Conservation (phyloP, 169 alveolate genomes). For the Cryptosporidium meleagridis region DNA sequence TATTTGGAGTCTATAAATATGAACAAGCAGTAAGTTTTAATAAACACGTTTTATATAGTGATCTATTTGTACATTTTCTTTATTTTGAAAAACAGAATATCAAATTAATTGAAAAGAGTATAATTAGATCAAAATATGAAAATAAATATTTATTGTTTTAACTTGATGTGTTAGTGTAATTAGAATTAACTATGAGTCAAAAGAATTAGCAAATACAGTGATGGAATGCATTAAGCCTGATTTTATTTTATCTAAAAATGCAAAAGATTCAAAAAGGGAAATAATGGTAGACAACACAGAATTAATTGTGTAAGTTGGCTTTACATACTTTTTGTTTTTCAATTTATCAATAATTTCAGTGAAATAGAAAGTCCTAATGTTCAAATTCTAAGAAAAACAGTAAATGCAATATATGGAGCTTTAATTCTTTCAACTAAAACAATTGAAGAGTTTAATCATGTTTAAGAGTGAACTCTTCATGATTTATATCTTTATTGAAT, state of each 20-base stretch:
- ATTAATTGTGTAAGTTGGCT: constrained; percentile 33
- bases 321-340: neutral
- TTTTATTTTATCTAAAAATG: neutral
- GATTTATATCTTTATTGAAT: neutral
- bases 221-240: constrained; percentile 60
- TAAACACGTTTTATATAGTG: neutral
- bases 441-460: constrained; percentile 5
- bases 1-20: neutral
- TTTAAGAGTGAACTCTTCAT: neutral
- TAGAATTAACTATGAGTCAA: constrained; percentile 8
- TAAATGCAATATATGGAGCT: constrained; percentile 34
- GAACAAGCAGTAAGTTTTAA: neutral
- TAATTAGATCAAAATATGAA: neutral
- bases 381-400: constrained; percentile 23
- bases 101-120: neutral
- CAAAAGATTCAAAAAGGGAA: constrained; percentile 12
- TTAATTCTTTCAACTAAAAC: constrained; percentile 47
- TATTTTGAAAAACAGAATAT: neutral
- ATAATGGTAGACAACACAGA: neutral
- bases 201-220: constrained; percentile 35
- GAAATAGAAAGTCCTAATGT: constrained; percentile 33
- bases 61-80: neutral
- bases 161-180: neutral
- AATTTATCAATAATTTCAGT: neutral
- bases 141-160: neutral